Evolutionary conservation across 2,329 filamentous ascomycete species (phyloP).

Genomic region (Sclerotinia glacialis): DNA sequence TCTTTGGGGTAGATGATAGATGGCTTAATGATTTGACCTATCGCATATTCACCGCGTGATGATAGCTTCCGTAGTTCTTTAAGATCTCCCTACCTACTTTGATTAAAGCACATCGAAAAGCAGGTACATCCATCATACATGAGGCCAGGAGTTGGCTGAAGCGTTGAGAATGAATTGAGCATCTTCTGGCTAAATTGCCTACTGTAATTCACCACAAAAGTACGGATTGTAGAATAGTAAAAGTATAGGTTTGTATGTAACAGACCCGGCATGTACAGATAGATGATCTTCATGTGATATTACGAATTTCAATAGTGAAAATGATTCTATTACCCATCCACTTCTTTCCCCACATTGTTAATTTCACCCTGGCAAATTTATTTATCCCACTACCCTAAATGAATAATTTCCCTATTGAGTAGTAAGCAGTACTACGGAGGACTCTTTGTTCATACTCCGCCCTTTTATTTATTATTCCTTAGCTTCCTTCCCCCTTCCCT

Average conservation of each 20-base stretch:
- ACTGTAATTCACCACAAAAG: too few relatives aligned
- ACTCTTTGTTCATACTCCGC: neutral
- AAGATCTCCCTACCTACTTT: too few relatives aligned
- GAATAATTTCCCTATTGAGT: neutral
- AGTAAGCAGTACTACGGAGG: too few relatives aligned
- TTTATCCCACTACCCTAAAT: neutral
- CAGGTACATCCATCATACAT: too few relatives aligned
- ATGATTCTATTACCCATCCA: neutral
- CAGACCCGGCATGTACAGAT: too few relatives aligned
- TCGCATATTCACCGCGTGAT: too few relatives aligned
- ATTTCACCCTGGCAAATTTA: neutral
- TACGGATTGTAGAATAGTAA: neutral
- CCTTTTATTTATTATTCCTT: neutral
- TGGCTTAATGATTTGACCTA: too few relatives aligned
- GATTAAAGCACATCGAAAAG: too few relatives aligned
- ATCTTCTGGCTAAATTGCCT: too few relatives aligned
- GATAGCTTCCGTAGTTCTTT: too few relatives aligned
- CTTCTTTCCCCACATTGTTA: neutral
- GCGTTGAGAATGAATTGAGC: too few relatives aligned
- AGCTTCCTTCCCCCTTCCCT: neutral
- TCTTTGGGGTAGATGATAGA: neutral
- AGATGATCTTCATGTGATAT: neutral
- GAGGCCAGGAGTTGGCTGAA: slow-evolving; percentile 3
- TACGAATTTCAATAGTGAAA: neutral
- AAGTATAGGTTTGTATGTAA: neutral